A percentile compares a stretch with the other conserved stretches of the same genome.
These are phyloP conservation scores for Trichoderma sp. DNA, from an alignment of 2,329 filamentous ascomycete species.

Conservation along the genomic window DNA sequence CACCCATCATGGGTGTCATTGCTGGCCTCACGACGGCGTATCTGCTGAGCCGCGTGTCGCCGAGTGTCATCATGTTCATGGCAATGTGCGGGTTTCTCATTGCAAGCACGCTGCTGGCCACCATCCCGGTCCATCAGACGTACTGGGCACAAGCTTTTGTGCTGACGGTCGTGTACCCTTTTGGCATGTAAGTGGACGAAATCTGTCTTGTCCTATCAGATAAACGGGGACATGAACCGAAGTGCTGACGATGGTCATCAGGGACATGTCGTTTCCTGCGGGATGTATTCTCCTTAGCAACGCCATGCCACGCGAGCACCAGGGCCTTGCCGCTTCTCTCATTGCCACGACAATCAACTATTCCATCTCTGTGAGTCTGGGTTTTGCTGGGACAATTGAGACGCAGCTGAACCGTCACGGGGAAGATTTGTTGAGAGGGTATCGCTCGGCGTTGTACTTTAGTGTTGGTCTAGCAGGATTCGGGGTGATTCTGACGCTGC, in stretches of 20 bases:
- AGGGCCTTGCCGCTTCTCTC: conserved; percentile 49
- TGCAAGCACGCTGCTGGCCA: conserved; percentile 45
- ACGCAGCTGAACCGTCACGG: conserved; percentile 36
- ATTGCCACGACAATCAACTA: conserved; percentile 67
- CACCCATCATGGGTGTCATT: conserved; percentile 44
- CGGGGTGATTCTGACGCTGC: conserved; percentile 12
- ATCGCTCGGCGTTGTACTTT: conserved; percentile 41
- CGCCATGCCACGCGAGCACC: conserved; percentile 45
- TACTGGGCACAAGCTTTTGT: conserved; percentile 66
- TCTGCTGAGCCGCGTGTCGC: conserved; percentile 36
- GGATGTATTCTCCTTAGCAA: conserved; percentile 60
- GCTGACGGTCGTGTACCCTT: conserved; percentile 32
- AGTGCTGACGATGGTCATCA: conserved; percentile 37
- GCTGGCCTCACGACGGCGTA: conserved; percentile 47
- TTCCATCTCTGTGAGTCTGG: conserved; percentile 62
- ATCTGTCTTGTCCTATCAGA: background rate
- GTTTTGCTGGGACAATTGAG: conserved; percentile 60
- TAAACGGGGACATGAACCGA: conserved; percentile 28
- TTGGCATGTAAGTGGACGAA: conserved; percentile 16
- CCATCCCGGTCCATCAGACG: conserved; percentile 52
- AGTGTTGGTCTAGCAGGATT: conserved; percentile 16
- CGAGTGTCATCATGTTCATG: conserved; percentile 44
- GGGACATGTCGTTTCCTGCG: conserved; percentile 65
- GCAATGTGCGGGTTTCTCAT: conserved; percentile 46
- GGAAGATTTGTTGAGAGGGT: conserved; percentile 32